These are phyloP conservation scores for Podila epigama DNA, from an alignment of 192 early-diverging fungal species.

Conservation along the genomic window DNA sequence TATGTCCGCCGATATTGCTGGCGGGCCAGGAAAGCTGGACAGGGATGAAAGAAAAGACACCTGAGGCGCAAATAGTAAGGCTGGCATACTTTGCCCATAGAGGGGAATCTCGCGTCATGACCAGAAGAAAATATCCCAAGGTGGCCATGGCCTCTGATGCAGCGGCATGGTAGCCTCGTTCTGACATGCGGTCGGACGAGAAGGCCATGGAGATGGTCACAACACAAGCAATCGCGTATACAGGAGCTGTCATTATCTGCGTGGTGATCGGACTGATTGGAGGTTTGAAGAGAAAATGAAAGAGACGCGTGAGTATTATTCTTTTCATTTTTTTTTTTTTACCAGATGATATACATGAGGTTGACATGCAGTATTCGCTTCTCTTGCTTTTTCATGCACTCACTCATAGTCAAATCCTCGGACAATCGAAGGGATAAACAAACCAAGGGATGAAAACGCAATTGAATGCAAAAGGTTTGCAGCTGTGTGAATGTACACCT, in stretches of 20 bases:
- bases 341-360: no score
- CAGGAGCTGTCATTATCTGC: slow-evolving; percentile 6
- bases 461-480: slow-evolving; percentile 65
- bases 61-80: neutral
- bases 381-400: no score
- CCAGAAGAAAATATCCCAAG: neutral
- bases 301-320: no score
- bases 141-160: neutral
- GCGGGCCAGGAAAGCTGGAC: slow-evolving; percentile 60
- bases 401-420: slow-evolving; percentile 18
- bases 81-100: slow-evolving; percentile 13
- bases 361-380: no score
- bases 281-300: slow-evolving; percentile 1
- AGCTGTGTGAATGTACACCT: slow-evolving; percentile 46
- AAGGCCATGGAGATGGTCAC: neutral
- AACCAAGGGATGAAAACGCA: slow-evolving; percentile 62
- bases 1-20: slow-evolving; percentile 66
- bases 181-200: slow-evolving; percentile 1
- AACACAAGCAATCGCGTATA: neutral
- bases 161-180: slow-evolving; percentile 5
- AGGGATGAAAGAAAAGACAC: slow-evolving; percentile 32
- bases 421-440: slow-evolving; percentile 73
- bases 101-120: slow-evolving; percentile 12
- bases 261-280: slow-evolving; percentile 5
- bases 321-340: no score